phyloP scores from a whole-genome alignment of 2,329 filamentous ascomycete species.

The Bretziella fagacearum region DNA sequence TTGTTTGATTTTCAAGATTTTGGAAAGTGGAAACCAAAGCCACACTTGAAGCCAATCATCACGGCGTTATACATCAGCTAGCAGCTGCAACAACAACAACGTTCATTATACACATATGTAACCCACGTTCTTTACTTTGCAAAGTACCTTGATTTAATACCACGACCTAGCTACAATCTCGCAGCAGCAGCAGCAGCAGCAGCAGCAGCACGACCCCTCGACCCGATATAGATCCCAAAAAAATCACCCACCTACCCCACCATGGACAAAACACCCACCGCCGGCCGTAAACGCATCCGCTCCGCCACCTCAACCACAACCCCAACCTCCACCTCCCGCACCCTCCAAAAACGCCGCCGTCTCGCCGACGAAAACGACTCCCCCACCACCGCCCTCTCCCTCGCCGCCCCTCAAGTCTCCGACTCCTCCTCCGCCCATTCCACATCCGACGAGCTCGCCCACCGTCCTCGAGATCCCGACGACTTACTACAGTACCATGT shows the following conservation, averaged over 20 bases:
- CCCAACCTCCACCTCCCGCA: slow-evolving; percentile 8
- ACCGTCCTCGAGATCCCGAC: not conserved
- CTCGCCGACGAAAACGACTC: slow-evolving; percentile 10
- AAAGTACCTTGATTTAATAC: no score
- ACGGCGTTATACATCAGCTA: no score
- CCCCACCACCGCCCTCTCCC: not conserved
- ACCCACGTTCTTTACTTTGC: no score
- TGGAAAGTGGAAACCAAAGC: no score
- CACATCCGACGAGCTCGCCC: not conserved
- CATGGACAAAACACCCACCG: slow-evolving; percentile 10
- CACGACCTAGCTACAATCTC: no score
- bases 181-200: not conserved
- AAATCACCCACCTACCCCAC: not conserved
- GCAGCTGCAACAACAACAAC: no score
- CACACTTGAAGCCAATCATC: no score
- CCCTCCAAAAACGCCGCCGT: slow-evolving; percentile 8
- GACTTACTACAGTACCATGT: not conserved
- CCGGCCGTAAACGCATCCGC: slow-evolving; percentile 10
- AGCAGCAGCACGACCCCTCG: no score
- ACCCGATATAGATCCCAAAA: not conserved
- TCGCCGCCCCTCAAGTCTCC: not conserved
- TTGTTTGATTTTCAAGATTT: no score
- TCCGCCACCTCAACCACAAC: slow-evolving; percentile 11
- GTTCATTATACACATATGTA: no score
- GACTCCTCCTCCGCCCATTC: not conserved